phyloP scores from a whole-genome alignment of 2,329 filamentous ascomycete genomes.

The Ophiognomonia clavigignenti-juglandacearum region DNA sequence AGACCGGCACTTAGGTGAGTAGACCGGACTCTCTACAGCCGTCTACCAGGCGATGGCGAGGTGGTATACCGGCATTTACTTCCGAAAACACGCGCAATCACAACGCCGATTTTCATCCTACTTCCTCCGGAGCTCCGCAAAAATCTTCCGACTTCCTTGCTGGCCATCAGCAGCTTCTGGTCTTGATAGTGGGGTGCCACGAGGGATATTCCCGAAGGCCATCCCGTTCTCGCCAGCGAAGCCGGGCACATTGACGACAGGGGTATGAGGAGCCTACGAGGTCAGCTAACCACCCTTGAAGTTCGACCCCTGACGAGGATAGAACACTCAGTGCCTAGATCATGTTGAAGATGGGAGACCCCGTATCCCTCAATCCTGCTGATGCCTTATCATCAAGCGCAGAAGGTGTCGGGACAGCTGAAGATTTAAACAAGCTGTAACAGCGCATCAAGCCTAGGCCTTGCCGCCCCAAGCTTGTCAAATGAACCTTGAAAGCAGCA shows the following conservation, averaged over 20 bases:
- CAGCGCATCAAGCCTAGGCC: constrained; percentile 51
- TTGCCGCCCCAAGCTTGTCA: constrained; percentile 47
- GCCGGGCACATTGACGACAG: constrained; percentile 60
- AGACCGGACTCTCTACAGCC: too few relatives aligned
- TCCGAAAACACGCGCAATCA: neutral
- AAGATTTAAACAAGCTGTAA: constrained; percentile 44
- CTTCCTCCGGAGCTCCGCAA: constrained; percentile 32
- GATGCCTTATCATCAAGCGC: constrained; percentile 58
- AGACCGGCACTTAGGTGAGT: too few relatives aligned
- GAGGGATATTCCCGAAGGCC: constrained; percentile 55
- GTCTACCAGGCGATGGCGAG: too few relatives aligned
- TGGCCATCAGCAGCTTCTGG: constrained; percentile 33
- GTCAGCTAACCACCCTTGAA: too few relatives aligned
- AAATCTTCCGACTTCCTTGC: constrained; percentile 34
- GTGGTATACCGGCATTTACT: neutral
- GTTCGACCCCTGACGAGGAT: neutral
- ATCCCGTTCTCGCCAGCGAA: constrained; percentile 52
- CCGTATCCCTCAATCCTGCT: constrained; percentile 46
- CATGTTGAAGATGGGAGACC: constrained; percentile 45
- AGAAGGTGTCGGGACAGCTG: constrained; percentile 53
- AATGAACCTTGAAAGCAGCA: too few relatives aligned
- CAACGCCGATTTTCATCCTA: constrained; percentile 23
- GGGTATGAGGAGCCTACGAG: constrained; percentile 54
- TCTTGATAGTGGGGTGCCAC: constrained; percentile 43
- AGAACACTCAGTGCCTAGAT: constrained; percentile 45